A percentile compares a stretch with the other conserved stretches of the same genome.
These are phyloP conservation scores for Neurospora sp. DNA, from an alignment of 2,329 filamentous ascomycete species.

Conservation along the genomic window DNA sequence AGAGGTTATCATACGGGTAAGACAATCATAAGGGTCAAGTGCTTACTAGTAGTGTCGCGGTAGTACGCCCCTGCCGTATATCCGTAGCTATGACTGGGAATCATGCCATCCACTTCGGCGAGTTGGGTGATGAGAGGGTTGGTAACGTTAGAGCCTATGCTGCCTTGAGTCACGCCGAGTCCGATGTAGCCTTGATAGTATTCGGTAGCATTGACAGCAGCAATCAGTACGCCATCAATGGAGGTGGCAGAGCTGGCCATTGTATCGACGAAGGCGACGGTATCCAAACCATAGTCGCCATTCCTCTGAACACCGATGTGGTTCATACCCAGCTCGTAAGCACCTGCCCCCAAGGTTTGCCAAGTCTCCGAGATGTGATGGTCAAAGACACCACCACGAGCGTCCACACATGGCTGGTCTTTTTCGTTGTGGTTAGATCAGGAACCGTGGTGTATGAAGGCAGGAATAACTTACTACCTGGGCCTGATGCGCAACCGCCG, in stretches of 20 bases:
- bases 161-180: conserved; percentile 43
- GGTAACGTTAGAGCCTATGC: conserved; percentile 38
- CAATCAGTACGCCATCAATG: conserved; percentile 37
- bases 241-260: conserved; percentile 27
- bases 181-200: conserved; percentile 47
- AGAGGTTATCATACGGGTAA: background rate
- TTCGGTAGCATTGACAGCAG: conserved; percentile 44
- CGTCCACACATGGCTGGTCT: conserved; percentile 42
- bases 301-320: conserved; percentile 50
- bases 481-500: conserved; percentile 40
- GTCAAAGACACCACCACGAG: conserved; percentile 51
- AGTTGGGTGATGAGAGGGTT: conserved; percentile 45
- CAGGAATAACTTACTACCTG: conserved; percentile 17
- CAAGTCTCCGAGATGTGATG: conserved; percentile 44
- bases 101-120: conserved; percentile 46
- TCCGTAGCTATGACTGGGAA: conserved; percentile 64
- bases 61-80: conserved; percentile 70
- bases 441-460: conserved; percentile 16
- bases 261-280: conserved; percentile 31
- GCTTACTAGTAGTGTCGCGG: conserved; percentile 9
- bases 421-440: conserved; percentile 1
- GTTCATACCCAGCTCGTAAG: conserved; percentile 49
- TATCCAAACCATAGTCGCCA: conserved; percentile 53
- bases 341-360: conserved; percentile 39
- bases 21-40: background rate